phyloP scores from a whole-genome alignment of 306 rosid species.

The Vigna unguiculata region DNA sequence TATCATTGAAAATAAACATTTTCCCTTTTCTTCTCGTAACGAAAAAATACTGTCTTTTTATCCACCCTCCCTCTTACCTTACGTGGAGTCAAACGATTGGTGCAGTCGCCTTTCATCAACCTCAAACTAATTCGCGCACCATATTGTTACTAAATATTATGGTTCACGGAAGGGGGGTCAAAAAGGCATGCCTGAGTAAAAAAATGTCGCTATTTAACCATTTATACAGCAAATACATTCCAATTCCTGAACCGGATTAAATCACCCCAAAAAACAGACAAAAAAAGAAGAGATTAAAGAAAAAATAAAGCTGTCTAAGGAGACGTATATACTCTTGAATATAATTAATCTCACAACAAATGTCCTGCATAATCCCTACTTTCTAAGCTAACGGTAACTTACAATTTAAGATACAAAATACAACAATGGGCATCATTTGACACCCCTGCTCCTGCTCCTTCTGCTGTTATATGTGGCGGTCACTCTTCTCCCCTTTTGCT shows the following conservation, averaged over 20 bases:
- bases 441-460: conserved; percentile 52
- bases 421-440: conserved; percentile 50
- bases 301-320: conserved; percentile 40
- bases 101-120: background rate
- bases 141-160: background rate
- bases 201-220: conserved; percentile 37
- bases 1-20: too few relatives aligned
- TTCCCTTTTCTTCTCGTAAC: too few relatives aligned
- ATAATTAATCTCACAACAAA: conserved; percentile 52
- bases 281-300: conserved; percentile 15
- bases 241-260: conserved; percentile 32
- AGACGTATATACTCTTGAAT: conserved; percentile 29
- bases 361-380: conserved; percentile 51
- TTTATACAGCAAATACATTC: conserved; percentile 50
- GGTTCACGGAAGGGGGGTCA: background rate
- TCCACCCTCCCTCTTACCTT: background rate
- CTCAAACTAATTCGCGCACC: background rate
- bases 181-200: conserved; percentile 6
- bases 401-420: conserved; percentile 46
- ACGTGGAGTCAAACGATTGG: too few relatives aligned
- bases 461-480: conserved; percentile 57
- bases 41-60: too few relatives aligned
- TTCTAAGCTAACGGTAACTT: conserved; percentile 53
- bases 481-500: conserved; percentile 56
- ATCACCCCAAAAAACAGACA: conserved; percentile 12